Evolutionary conservation across 2,329 filamentous ascomycete genomes (phyloP).

Genomic region (Ophiostoma tasmaniense): DNA sequence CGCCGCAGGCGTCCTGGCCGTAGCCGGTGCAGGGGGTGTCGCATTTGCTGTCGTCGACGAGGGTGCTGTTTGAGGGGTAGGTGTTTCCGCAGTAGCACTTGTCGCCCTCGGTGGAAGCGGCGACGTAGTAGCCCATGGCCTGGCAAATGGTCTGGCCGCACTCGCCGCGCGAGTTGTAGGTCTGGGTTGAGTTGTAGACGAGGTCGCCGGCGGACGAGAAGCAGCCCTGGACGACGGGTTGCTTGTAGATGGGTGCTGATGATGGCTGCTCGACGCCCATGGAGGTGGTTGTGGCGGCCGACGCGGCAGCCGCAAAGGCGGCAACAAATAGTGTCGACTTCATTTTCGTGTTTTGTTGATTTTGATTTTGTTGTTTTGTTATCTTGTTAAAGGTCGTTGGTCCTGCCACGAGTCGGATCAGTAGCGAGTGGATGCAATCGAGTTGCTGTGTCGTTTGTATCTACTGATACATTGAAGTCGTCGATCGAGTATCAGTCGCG

Average conservation of each 20-base stretch:
- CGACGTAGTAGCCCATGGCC: constrained; percentile 43
- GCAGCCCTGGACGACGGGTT: constrained; percentile 43
- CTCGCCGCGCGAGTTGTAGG: constrained; percentile 34
- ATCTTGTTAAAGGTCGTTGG: constrained; percentile 14
- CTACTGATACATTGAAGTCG: constrained; percentile 15
- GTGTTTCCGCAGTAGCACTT: constrained; percentile 66
- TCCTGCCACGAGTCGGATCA: constrained; percentile 15
- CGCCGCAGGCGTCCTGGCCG: constrained; percentile 55
- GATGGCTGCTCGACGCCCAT: constrained; percentile 32
- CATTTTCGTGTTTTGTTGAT: too few relatives aligned
- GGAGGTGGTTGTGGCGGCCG: constrained; percentile 11
- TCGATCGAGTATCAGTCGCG: neutral
- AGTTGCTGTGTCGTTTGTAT: constrained; percentile 4
- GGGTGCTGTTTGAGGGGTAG: constrained; percentile 50
- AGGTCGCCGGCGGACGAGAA: constrained; percentile 38
- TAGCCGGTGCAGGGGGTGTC: constrained; percentile 57
- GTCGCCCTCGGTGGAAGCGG: constrained; percentile 51
- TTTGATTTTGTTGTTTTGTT: neutral
- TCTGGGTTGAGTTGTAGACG: constrained; percentile 19
- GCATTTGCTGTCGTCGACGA: constrained; percentile 54
- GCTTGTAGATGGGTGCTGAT: constrained; percentile 29
- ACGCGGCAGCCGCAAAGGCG: constrained; percentile 14
- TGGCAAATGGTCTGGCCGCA: constrained; percentile 36
- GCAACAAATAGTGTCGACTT: constrained; percentile 19
- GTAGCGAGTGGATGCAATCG: neutral